Percentiles rank a stretch among this genome's conserved stretches.
Evolutionary conservation across 1,284 basidiomycete genomes (phyloP).

Genomic region (Phlebopus sp.): DNA sequence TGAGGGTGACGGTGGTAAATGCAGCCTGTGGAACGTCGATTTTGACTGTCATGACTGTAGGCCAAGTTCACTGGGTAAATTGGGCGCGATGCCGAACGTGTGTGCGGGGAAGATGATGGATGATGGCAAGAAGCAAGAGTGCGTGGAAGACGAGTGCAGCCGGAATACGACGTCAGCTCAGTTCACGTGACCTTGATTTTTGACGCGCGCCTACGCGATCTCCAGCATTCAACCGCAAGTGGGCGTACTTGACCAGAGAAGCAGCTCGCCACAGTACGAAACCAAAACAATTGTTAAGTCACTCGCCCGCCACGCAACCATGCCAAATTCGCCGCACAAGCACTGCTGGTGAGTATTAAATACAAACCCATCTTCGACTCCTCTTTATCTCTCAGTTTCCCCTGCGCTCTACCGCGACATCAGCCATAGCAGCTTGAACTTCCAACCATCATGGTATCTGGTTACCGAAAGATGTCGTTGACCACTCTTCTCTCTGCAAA

Average conservation of each 20-base stretch:
- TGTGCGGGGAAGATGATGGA: not conserved
- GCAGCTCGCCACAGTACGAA: not conserved
- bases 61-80: not conserved
- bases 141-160: not conserved
- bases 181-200: not conserved
- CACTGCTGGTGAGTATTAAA: not conserved
- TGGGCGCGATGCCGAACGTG: not conserved
- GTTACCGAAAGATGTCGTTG: no score
- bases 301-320: not conserved
- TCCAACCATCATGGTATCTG: no score
- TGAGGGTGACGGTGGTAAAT: conserved; percentile 32
- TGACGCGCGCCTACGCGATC: not conserved
- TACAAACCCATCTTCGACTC: no score
- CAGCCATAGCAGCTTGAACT: no score
- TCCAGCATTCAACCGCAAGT: no score
- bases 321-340: not conserved
- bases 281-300: not conserved
- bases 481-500: no score
- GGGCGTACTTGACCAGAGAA: no score
- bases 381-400: no score
- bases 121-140: not conserved
- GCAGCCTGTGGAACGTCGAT: conserved; percentile 23
- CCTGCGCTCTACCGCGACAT: no score
- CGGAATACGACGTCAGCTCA: not conserved
- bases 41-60: conserved; percentile 21